Conservation (phyloP, 257 asterid genomes). For the Nicotiana undulata region DNA sequence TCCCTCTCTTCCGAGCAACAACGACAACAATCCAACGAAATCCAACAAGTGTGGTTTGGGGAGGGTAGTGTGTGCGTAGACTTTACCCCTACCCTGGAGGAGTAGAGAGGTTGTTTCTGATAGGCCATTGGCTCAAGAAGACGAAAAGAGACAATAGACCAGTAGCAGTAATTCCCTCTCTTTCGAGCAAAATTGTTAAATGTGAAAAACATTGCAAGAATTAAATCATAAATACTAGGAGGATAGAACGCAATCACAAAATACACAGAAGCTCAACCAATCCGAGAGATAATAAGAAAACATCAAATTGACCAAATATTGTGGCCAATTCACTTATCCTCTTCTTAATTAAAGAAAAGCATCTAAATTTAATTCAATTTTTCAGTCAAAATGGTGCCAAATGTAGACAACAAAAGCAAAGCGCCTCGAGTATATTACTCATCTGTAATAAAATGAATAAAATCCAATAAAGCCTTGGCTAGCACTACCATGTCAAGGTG, state of each 20-base stretch:
- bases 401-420: background rate
- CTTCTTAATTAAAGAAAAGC: background rate
- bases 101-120: too few species aligned
- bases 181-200: too few species aligned
- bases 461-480: background rate
- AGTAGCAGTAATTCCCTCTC: too few species aligned
- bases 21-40: too few species aligned
- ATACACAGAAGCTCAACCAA: background rate
- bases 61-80: too few species aligned
- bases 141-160: too few species aligned
- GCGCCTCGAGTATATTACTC: background rate
- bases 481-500: background rate
- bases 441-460: background rate
- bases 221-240: background rate
- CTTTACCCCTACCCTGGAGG: too few species aligned
- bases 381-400: background rate
- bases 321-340: background rate
- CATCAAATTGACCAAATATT: background rate
- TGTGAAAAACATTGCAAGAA: background rate
- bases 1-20: too few species aligned
- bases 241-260: background rate
- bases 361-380: background rate
- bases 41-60: too few species aligned
- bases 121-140: too few species aligned
- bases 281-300: too few species aligned